These are phyloP conservation scores for Plasmodium gallinaceum DNA, from an alignment of 169 alveolate species.

Conservation along the genomic window DNA sequence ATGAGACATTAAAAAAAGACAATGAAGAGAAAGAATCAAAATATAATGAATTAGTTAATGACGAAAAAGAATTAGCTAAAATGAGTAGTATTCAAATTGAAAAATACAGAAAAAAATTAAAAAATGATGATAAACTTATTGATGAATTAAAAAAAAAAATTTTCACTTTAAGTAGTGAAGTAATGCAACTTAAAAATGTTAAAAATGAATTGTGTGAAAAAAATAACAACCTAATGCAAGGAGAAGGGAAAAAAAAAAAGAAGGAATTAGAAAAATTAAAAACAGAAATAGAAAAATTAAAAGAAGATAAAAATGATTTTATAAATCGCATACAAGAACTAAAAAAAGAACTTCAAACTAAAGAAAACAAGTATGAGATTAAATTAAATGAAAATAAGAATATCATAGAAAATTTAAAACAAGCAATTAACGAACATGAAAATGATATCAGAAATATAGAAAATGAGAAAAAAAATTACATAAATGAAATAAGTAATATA, in stretches of 20 bases:
- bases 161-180: conserved; percentile 24
- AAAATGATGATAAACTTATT: conserved; percentile 11
- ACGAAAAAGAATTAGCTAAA: background rate
- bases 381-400: conserved; percentile 42
- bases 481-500: conserved; percentile 31
- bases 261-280: conserved; percentile 8
- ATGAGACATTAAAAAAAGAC: background rate
- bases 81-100: background rate
- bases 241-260: conserved; percentile 8
- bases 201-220: conserved; percentile 50
- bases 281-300: conserved; percentile 15
- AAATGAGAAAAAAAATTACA: conserved; percentile 31
- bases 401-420: conserved; percentile 33
- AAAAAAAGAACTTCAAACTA: conserved; percentile 28
- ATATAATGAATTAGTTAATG: background rate
- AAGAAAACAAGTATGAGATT: conserved; percentile 39
- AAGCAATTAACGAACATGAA: conserved; percentile 22
- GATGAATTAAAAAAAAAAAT: conserved; percentile 50
- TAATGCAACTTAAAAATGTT: conserved; percentile 36
- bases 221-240: background rate
- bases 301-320: conserved; percentile 18
- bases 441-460: background rate
- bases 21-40: conserved; percentile 8
- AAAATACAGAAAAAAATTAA: conserved; percentile 21
- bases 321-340: conserved; percentile 15